phyloP scores from a whole-genome alignment of 345 rosid species.

The Orychophragmus violaceus region DNA sequence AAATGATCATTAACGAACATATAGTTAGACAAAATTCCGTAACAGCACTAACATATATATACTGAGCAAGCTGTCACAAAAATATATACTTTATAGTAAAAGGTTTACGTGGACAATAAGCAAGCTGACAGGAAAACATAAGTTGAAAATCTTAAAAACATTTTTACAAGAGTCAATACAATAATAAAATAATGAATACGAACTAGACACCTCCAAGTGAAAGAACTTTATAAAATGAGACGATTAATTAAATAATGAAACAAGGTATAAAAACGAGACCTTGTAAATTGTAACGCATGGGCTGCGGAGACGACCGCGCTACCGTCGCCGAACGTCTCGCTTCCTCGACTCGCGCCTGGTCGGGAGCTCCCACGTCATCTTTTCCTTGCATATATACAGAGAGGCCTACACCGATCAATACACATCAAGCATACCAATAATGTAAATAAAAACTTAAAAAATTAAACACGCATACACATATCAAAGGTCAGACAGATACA shows the following conservation, averaged over 20 bases:
- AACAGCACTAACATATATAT: too few relatives aligned
- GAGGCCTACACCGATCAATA: too few relatives aligned
- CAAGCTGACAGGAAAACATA: conserved; percentile 11
- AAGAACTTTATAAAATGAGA: background rate
- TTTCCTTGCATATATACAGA: background rate
- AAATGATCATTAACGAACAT: too few relatives aligned
- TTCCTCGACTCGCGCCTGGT: conserved; percentile 48
- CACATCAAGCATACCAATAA: background rate
- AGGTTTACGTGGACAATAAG: conserved; percentile 18
- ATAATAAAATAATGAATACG: background rate
- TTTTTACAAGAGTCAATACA: background rate
- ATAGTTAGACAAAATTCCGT: too few relatives aligned
- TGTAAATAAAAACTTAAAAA: background rate
- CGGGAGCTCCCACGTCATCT: conserved; percentile 37
- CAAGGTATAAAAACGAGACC: conserved; percentile 19
- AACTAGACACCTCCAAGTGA: background rate
- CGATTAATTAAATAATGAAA: conserved; percentile 3
- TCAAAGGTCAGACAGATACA: background rate
- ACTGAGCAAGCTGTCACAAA: too few relatives aligned
- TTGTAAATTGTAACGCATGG: conserved; percentile 63
- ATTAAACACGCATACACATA: background rate
- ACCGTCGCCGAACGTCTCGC: conserved; percentile 80
- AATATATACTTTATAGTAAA: too few relatives aligned
- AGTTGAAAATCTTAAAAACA: background rate
- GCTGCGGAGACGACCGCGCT: conserved; percentile 60